Evolutionary conservation across 257 asterid species (phyloP), one percentile per base, ranked within the genome.

Genomic region (Osmanthus fragrans): DNA sequence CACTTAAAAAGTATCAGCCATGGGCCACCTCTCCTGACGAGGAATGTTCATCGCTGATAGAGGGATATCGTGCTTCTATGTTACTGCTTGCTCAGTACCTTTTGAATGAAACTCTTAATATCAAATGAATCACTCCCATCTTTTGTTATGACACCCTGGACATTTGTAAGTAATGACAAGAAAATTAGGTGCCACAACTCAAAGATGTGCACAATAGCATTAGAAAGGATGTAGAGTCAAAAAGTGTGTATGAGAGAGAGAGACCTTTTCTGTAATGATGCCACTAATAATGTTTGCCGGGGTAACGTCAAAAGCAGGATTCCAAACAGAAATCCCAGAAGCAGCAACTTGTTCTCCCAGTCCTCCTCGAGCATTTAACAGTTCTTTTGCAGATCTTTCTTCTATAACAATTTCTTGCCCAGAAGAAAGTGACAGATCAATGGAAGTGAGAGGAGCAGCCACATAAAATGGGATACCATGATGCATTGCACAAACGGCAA

Each of bases 281-380:
- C 92, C 98, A 54, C 84, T 87, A 77, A 95, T 91, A 77, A 93
- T 56, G 67, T 78, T 73, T 19, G 99, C 98, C 4, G 98, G 99
- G 60, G 99, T 95, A 65, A 95, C 93, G 64, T 95, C 99, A 79
- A 95, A 95, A 69, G 99, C 99, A 13, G 98, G 99, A 79, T 95
- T 95, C 99, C 99, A 95, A 71, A 95, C 97, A 66, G 90, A 85
- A 78, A 95, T 91, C 54, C 98, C 99, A 39, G 98, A 89, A 81
- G 98, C 98, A 77, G 97, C 97, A 30, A 95, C 90, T 80, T 90
- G 99, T 80, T 95, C 99, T 37, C 99, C 99, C 49, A 89, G 78
- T 82, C 99, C 98, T 33, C 99, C 99, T 33, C 84, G 90, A 23
- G 99, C 79, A 80, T 88, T 79, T 73, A 90, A 83, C 76, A 95